Conservation (phyloP, 1,284 basidiomycete genomes). For the Ceratobasidium sp. region DNA sequence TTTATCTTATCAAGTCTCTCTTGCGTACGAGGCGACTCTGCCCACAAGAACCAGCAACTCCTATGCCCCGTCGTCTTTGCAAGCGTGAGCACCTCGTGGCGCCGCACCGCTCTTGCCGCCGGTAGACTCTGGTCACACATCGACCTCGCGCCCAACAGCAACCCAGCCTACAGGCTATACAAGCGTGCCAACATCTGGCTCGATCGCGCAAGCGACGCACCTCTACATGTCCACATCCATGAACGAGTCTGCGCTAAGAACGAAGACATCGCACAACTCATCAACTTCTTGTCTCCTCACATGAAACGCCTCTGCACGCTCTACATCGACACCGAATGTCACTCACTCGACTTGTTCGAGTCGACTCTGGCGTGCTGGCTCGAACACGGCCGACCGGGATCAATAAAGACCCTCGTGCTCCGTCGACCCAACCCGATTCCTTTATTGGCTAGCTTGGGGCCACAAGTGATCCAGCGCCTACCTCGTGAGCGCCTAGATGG, state of each 20-base stretch:
- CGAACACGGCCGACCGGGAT: slow-evolving; percentile 1
- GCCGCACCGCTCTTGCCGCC: neutral
- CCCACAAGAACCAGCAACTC: neutral
- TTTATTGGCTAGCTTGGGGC: slow-evolving; percentile 14
- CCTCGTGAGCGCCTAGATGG: slow-evolving; percentile 7
- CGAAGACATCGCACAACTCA: slow-evolving; percentile 20
- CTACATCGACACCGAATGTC: slow-evolving; percentile 5
- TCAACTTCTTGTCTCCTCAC: neutral
- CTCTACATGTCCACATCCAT: slow-evolving; percentile 28
- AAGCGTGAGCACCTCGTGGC: slow-evolving; percentile 17
- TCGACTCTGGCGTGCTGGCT: slow-evolving; percentile 20
- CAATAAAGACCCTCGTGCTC: slow-evolving; percentile 17
- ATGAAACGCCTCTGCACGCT: slow-evolving; percentile 18
- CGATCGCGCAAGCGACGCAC: neutral
- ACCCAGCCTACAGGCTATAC: slow-evolving; percentile 22
- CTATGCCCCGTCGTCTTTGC: slow-evolving; percentile 4
- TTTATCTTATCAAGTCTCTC: slow-evolving; percentile 17
- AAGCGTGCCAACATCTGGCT: slow-evolving; percentile 5
- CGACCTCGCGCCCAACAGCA: slow-evolving; percentile 11
- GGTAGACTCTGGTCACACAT: slow-evolving; percentile 26
- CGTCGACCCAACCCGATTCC: slow-evolving; percentile 9
- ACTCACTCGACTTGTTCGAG: slow-evolving; percentile 38
- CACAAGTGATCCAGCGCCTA: slow-evolving; percentile 8
- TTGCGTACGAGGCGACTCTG: neutral
- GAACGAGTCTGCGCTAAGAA: slow-evolving; percentile 12